phyloP scores from a whole-genome alignment of 495 filamentous ascomycete genomes.

The Trichoderma asperelloides region DNA sequence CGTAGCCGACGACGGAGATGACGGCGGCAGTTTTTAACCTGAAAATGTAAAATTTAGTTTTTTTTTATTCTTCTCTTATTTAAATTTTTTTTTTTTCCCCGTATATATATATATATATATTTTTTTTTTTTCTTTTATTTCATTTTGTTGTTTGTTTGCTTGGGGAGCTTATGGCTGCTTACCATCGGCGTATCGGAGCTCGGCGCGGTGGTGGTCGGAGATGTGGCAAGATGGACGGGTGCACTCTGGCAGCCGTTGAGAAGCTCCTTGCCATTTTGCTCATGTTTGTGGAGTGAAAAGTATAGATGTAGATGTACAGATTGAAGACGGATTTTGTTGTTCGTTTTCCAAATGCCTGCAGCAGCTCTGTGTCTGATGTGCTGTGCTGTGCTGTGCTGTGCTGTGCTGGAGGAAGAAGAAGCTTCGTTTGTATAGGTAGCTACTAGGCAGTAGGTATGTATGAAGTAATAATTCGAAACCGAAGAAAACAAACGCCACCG shows the following conservation, averaged over 20 bases:
- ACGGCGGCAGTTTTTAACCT: background rate
- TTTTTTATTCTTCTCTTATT: background rate
- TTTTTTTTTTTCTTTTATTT: background rate
- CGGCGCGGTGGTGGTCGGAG: background rate
- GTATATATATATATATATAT: no score
- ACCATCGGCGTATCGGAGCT: slow-evolving; percentile 8
- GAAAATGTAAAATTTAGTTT: background rate
- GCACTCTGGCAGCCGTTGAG: slow-evolving; percentile 9
- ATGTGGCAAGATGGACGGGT: slow-evolving; percentile 6
- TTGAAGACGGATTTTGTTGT: no score
- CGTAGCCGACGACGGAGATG: slow-evolving; percentile 1
- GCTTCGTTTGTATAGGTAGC: no score
- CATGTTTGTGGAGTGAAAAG: background rate
- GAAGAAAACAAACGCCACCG: no score
- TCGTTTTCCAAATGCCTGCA: no score
- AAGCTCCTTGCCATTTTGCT: background rate
- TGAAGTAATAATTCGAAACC: no score
- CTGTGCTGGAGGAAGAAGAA: no score
- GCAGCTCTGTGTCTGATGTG: no score
- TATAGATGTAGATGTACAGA: background rate
- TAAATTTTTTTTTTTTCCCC: background rate
- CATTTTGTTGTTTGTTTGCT: background rate
- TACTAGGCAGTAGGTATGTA: no score
- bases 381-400: no score
- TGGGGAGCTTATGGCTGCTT: background rate